Base-by-base conservation (phyloP, 495 filamentous ascomycete species). In the Xylaria acuta region DNA sequence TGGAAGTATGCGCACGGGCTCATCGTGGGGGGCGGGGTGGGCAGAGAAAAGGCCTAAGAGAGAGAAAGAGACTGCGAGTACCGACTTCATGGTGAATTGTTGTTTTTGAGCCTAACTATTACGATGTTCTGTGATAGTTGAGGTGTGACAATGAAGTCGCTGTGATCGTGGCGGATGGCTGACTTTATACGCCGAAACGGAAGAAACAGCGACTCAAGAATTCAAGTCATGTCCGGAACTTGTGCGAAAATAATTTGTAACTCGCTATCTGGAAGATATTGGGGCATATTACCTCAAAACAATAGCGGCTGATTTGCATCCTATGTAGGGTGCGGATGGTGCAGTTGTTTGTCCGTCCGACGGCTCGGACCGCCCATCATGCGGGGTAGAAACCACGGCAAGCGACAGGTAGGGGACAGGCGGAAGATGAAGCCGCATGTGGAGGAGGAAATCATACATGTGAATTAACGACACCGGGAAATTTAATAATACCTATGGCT, bases 41-140 rank as follows among this genome's bases (percentile, higher is more conserved):
- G 60, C 60, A 25, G 32, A 64, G 2, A 22, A 36, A 34, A 64
- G 60, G 36, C 60, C 60, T 6, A 64, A 25, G 3, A 64, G 18
- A n/a, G 60, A 41, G 36, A 64, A 2, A 9, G 36, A 38, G 20
- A 8, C 25, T 64, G 36, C 60, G 32, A 64, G n/a, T 22, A 27
- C 43, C 20, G 36, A 64, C 40, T 64, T 64, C 60, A 64, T 64
- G n/a, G 20, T 43, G 60, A 3, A 22, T 41, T 64, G n/a, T 58
- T 7, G 14, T 1, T 56, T 56, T 5, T 30, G 27, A 14, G 25
- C 22, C 36, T 1, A 58, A 36, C 4, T 58, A 18, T 32, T 58
- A 20, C 30, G 54, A 20, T 53, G 54, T 58, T 58, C 14, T 34
- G 20, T 30, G 54, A 18, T 58, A 3, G 11, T 34, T 36, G 12